A percentile compares a stretch with the other conserved stretches of the same genome.
These are phyloP conservation scores for Fusarium cyanostomum DNA, from an alignment of 2,329 filamentous ascomycete species.

Conservation along the genomic window DNA sequence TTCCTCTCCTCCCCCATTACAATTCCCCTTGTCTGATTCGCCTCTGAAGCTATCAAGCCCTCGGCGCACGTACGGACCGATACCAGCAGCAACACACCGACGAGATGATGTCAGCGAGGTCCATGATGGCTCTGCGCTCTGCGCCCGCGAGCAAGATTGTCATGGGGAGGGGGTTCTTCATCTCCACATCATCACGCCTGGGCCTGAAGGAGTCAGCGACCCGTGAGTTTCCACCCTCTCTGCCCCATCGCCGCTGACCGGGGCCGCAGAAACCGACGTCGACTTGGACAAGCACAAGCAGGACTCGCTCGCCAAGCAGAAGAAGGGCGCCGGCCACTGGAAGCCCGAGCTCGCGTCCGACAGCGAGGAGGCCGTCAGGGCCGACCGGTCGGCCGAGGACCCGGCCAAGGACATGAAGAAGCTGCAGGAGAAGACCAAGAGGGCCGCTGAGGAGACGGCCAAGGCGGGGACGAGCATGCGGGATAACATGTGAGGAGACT, in stretches of 20 bases:
- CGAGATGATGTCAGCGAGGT: conserved; percentile 39
- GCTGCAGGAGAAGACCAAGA: conserved; percentile 69
- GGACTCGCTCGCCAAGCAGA: conserved; percentile 72
- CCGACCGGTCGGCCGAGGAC: conserved; percentile 59
- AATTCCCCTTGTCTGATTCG: not conserved
- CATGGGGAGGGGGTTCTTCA: conserved; percentile 38
- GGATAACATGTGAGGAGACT: conserved; percentile 52
- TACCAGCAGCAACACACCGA: not conserved
- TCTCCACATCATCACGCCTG: conserved; percentile 43
- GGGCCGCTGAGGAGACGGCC: conserved; percentile 55
- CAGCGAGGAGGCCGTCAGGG: conserved; percentile 81
- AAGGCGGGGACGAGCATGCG: conserved; percentile 60
- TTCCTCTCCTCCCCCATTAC: not conserved
- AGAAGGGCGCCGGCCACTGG: conserved; percentile 77
- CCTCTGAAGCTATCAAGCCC: not conserved
- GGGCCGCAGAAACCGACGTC: conserved; percentile 46
- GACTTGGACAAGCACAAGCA: conserved; percentile 68
- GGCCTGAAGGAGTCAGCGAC: conserved; percentile 52
- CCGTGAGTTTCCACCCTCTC: conserved; percentile 40
- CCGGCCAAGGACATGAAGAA: conserved; percentile 53
- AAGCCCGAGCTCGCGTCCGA: conserved; percentile 79
- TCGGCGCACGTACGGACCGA: not conserved
- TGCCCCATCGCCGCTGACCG: conserved; percentile 9
- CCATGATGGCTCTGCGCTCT: conserved; percentile 39
- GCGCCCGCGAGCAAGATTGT: conserved; percentile 32